phyloP scores from a whole-genome alignment of 768 basidiomycete genomes.

The Tephrocybe sp. region DNA sequence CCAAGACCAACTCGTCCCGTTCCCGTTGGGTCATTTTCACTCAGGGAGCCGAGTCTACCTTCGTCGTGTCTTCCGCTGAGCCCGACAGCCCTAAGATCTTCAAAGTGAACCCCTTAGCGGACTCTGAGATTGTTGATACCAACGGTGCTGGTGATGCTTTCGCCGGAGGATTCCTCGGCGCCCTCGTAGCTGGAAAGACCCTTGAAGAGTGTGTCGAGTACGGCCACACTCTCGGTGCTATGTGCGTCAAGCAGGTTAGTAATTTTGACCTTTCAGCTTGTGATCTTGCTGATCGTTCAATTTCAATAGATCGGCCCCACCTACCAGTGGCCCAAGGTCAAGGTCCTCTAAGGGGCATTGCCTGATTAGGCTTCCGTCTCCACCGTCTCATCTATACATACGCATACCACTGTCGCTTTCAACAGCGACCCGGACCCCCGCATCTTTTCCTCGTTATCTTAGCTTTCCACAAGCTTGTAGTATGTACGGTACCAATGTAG shows the following conservation, averaged over 20 bases:
- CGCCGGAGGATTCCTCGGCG: conserved; percentile 94
- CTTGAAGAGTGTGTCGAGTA: conserved; percentile 76
- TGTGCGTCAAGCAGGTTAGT: conserved; percentile 80
- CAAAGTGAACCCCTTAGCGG: conserved; percentile 55
- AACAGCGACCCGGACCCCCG: conserved; percentile 21
- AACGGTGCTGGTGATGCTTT: conserved; percentile 99
- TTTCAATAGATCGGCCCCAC: conserved; percentile 7
- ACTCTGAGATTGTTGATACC: conserved; percentile 85
- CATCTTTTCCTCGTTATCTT: conserved; percentile 6
- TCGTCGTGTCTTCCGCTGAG: conserved; percentile 65
- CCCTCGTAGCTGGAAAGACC: conserved; percentile 73
- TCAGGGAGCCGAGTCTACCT: conserved; percentile 79
- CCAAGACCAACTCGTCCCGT: conserved; percentile 74
- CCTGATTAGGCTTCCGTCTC: neutral
- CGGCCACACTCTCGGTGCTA: conserved; percentile 84
- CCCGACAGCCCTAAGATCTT: conserved; percentile 56
- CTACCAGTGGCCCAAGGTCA: conserved; percentile 13
- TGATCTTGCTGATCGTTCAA: neutral
- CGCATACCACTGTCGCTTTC: conserved; percentile 24
- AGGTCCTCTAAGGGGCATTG: conserved; percentile 1
- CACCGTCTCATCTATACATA: conserved; percentile 7
- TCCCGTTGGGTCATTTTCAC: conserved; percentile 89
- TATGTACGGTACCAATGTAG: conserved; percentile 14
- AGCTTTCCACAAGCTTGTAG: conserved; percentile 22
- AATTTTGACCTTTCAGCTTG: conserved; percentile 10